Evolutionary conservation across 108 stramenopile genomes (phyloP).

Genomic region (Epithemia pelagica): DNA sequence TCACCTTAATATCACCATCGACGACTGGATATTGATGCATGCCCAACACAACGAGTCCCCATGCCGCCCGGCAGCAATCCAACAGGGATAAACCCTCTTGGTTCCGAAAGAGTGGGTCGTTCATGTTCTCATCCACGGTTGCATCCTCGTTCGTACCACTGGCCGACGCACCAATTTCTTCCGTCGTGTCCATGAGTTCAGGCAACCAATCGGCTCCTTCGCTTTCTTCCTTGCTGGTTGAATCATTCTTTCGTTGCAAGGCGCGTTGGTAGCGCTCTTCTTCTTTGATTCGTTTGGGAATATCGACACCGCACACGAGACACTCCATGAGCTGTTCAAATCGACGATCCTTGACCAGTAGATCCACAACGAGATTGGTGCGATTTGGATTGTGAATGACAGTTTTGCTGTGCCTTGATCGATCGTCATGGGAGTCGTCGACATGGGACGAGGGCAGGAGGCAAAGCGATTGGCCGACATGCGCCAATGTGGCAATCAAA

Average conservation of each 20-base stretch:
- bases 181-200: slow-evolving; percentile 18
- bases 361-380: not conserved
- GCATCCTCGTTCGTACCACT: not conserved
- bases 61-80: slow-evolving; percentile 53
- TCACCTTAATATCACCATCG: slow-evolving; percentile 31
- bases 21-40: slow-evolving; percentile 19
- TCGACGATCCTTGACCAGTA: slow-evolving; percentile 36
- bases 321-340: slow-evolving; percentile 62
- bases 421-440: not conserved
- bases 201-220: not conserved
- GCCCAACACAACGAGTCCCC: slow-evolving; percentile 40
- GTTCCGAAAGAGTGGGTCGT: not conserved
- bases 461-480: slow-evolving; percentile 28
- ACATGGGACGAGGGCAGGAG: slow-evolving; percentile 6
- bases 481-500: slow-evolving; percentile 37
- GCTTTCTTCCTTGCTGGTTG: slow-evolving; percentile 1
- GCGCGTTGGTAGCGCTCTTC: not conserved
- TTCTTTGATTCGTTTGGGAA: slow-evolving; percentile 16
- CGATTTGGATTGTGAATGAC: slow-evolving; percentile 8
- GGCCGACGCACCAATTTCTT: not conserved
- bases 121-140: slow-evolving; percentile 5
- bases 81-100: slow-evolving; percentile 34
- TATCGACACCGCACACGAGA: slow-evolving; percentile 42
- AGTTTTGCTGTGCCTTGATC: too few relatives aligned
- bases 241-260: slow-evolving; percentile 3